Conservation (phyloP, 1,139 yeast genomes). For the Geotrichum cucujoidarum region DNA sequence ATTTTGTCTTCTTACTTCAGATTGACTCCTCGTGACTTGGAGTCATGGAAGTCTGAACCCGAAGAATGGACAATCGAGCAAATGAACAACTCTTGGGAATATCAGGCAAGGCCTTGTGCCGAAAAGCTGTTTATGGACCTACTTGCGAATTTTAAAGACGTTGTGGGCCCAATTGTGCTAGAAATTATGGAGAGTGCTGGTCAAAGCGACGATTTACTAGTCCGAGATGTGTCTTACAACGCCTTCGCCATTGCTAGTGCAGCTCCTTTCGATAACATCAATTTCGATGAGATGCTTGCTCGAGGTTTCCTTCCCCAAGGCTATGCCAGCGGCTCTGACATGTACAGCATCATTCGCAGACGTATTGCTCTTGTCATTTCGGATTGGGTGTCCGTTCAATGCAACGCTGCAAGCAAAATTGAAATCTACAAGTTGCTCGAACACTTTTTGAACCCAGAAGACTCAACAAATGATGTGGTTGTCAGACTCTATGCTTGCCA, state of each 20-base stretch:
- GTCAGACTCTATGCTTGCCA: constrained; percentile 74
- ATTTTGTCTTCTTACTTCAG: constrained; percentile 69
- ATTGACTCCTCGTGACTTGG: constrained; percentile 68
- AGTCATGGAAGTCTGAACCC: constrained; percentile 77
- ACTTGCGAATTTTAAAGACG: constrained; percentile 56
- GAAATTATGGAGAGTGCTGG: constrained; percentile 56
- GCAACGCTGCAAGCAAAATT: constrained; percentile 55
- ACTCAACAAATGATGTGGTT: constrained; percentile 58
- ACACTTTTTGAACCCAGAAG: constrained; percentile 43
- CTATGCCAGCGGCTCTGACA: constrained; percentile 23
- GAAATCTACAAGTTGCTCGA: constrained; percentile 55
- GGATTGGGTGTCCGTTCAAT: constrained; percentile 74
- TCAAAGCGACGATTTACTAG: constrained; percentile 47
- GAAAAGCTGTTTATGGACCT: constrained; percentile 79
- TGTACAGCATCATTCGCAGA: constrained; percentile 42
- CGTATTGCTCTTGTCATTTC: constrained; percentile 69
- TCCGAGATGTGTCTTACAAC: constrained; percentile 75
- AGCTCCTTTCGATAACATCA: constrained; percentile 58
- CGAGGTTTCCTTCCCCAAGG: constrained; percentile 68
- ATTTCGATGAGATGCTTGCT: constrained; percentile 56
- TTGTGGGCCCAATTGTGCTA: constrained; percentile 58
- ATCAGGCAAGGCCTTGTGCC: constrained; percentile 80
- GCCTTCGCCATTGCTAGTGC: constrained; percentile 75
- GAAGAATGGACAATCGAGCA: constrained; percentile 92
- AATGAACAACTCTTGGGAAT: constrained; percentile 72